A percentile compares a stretch with the other conserved stretches of the same genome.
Evolutionary conservation across 2,329 filamentous ascomycete genomes (phyloP).

Genomic region (Karstenula rhodostoma): DNA sequence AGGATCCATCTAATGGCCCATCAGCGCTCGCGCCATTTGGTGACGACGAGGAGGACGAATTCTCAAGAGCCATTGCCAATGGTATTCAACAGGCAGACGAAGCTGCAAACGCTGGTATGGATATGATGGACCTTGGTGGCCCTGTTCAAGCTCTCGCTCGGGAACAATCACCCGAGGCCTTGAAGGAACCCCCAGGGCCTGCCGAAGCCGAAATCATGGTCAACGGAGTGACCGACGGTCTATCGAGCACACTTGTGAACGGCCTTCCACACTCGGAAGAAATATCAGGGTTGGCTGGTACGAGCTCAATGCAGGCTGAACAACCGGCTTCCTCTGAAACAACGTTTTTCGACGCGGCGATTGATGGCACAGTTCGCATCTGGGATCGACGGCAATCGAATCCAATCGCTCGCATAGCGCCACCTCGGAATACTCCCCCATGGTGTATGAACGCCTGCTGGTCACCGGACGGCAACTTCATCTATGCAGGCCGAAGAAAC

Average conservation of each 20-base stretch:
- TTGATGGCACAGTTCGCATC: conserved; percentile 87
- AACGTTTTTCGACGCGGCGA: conserved; percentile 87
- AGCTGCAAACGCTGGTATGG: conserved; percentile 51
- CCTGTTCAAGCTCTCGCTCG: conserved; percentile 51
- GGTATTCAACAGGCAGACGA: conserved; percentile 55
- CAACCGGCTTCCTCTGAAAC: conserved; percentile 68
- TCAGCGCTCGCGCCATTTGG: conserved; percentile 66
- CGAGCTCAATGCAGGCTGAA: conserved; percentile 44
- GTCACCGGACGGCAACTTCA: conserved; percentile 93
- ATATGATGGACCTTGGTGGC: conserved; percentile 56
- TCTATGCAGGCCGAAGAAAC: conserved; percentile 91
- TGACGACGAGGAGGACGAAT: conserved; percentile 85
- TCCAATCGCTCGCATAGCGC: conserved; percentile 80
- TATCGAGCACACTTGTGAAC: conserved; percentile 44
- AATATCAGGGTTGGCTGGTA: conserved; percentile 32
- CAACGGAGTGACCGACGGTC: conserved; percentile 32
- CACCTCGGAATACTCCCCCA: conserved; percentile 78
- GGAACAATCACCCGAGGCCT: conserved; percentile 25
- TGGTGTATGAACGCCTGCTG: conserved; percentile 99
- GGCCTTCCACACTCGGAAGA: conserved; percentile 64
- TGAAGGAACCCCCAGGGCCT: conserved; percentile 30
- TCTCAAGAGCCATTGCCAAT: conserved; percentile 74
- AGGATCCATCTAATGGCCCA: conserved; percentile 42
- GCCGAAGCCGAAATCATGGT: conserved; percentile 24
- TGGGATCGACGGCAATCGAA: conserved; percentile 85